Percentiles rank a stretch among this genome's conserved stretches.
phyloP scores from a whole-genome alignment of 495 filamentous ascomycete genomes.

The Stereocaulon alpinum region DNA sequence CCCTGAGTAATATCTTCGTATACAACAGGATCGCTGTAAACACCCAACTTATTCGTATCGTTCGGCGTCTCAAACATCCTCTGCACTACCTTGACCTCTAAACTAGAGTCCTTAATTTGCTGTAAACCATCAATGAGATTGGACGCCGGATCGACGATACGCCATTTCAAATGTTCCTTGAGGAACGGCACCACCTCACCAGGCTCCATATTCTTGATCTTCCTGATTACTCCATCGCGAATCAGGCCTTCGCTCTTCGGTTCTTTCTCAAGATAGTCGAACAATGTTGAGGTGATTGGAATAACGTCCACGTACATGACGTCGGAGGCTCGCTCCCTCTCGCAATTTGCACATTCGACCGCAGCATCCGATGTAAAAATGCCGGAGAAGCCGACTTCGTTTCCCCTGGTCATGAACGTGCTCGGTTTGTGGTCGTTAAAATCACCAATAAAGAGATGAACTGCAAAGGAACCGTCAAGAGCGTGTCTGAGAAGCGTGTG shows the following conservation, averaged over 20 bases:
- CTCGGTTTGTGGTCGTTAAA: not conserved
- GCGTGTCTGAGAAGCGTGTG: not conserved
- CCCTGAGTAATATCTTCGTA: not conserved
- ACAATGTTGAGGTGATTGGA: not conserved
- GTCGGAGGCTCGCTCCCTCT: not conserved
- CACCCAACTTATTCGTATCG: not conserved
- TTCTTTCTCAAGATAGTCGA: not conserved
- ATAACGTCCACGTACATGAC: not conserved
- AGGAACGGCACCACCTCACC: not conserved
- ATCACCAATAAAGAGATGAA: not conserved
- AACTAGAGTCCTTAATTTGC: not conserved
- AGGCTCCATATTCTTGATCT: not conserved
- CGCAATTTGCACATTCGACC: not conserved
- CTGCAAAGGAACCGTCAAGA: not conserved
- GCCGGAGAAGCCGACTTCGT: not conserved
- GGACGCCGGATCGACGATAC: not conserved
- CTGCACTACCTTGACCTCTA: not conserved
- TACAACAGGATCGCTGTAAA: not conserved
- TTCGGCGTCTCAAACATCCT: not conserved
- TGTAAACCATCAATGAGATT: not conserved
- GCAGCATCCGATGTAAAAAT: not conserved
- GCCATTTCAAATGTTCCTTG: not conserved
- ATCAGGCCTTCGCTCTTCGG: not conserved
- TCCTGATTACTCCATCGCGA: not conserved
- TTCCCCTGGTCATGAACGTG: not conserved